A percentile compares a stretch with the other conserved stretches of the same genome.
Conservation (phyloP, 768 basidiomycete genomes). For the Termitomyces sp. region DNA sequence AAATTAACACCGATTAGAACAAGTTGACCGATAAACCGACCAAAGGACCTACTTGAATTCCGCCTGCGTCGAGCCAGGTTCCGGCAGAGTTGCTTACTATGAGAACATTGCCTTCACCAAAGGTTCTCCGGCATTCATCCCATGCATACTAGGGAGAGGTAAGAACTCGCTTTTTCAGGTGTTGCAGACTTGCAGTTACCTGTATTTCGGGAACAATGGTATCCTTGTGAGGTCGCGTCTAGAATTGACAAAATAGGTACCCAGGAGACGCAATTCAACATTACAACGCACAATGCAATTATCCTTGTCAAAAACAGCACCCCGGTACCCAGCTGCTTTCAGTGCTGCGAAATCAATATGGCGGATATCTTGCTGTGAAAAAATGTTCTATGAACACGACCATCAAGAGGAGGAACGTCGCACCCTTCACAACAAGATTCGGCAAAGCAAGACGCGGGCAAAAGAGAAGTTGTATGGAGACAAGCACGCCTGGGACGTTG, state of each 20-base stretch:
- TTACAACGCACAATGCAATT: constrained; percentile 75
- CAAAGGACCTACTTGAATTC: constrained; percentile 59
- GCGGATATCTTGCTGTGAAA: constrained; percentile 72
- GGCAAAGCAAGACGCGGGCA: constrained; percentile 67
- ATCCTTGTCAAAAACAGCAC: constrained; percentile 96
- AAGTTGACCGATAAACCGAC: neutral
- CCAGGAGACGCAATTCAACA: neutral
- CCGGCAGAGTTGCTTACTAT: constrained; percentile 96
- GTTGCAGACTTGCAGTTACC: constrained; percentile 30
- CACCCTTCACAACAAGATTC: constrained; percentile 62
- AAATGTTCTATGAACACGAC: constrained; percentile 10
- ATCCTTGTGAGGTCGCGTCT: constrained; percentile 84
- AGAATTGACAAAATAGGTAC: neutral
- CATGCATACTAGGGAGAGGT: constrained; percentile 56
- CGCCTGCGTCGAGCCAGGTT: constrained; percentile 66
- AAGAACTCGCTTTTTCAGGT: neutral
- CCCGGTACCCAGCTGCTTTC: constrained; percentile 71
- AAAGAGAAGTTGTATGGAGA: constrained; percentile 62
- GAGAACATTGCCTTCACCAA: constrained; percentile 75
- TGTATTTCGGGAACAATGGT: constrained; percentile 68
- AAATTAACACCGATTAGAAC: neutral
- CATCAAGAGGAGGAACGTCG: constrained; percentile 4
- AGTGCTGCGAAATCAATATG: constrained; percentile 74
- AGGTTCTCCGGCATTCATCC: constrained; percentile 62
- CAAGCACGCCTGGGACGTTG: constrained; percentile 67